Percentiles rank a stretch among this genome's conserved stretches.
Conservation (phyloP, 257 asterid species). For the Euphrasia confusa region DNA sequence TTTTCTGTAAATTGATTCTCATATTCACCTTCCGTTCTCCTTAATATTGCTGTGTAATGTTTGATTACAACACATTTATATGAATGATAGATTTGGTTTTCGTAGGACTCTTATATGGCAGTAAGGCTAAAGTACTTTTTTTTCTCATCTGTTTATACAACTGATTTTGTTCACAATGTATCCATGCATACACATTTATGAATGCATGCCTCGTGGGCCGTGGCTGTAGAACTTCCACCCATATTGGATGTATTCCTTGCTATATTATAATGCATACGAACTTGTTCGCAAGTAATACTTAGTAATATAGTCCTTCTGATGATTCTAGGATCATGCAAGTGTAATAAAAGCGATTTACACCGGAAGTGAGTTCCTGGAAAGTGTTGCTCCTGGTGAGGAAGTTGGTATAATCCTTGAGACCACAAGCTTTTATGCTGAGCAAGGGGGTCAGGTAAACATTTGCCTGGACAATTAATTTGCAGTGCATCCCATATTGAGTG, state of each 20-base stretch:
- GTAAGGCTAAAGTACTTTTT: no score
- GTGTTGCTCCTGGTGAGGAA: conserved; percentile 60
- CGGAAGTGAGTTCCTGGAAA: conserved; percentile 68
- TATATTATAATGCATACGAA: not conserved
- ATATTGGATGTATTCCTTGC: conserved; percentile 5
- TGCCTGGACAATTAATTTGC: conserved; percentile 9
- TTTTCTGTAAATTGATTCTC: not conserved
- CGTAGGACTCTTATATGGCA: not conserved
- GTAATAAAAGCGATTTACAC: conserved; percentile 82
- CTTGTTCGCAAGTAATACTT: conserved; percentile 1
- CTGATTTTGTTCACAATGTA: no score
- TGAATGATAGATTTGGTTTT: conserved; percentile 5
- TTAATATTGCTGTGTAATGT: not conserved
- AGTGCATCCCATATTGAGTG: conserved; percentile 4
- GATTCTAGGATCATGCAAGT: conserved; percentile 68
- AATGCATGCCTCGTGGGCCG: conserved; percentile 4
- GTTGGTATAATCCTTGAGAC: conserved; percentile 82
- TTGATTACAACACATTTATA: not conserved
- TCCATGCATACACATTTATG: conserved; percentile 10
- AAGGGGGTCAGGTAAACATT: conserved; percentile 94
- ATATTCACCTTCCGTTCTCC: not conserved
- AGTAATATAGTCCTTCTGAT: conserved; percentile 18
- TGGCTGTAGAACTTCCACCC: conserved; percentile 2
- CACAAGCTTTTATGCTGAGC: conserved; percentile 95
- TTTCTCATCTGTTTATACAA: not conserved